phyloP scores from a whole-genome alignment of 441 rosid species.

The Eutrema salsugineum region DNA sequence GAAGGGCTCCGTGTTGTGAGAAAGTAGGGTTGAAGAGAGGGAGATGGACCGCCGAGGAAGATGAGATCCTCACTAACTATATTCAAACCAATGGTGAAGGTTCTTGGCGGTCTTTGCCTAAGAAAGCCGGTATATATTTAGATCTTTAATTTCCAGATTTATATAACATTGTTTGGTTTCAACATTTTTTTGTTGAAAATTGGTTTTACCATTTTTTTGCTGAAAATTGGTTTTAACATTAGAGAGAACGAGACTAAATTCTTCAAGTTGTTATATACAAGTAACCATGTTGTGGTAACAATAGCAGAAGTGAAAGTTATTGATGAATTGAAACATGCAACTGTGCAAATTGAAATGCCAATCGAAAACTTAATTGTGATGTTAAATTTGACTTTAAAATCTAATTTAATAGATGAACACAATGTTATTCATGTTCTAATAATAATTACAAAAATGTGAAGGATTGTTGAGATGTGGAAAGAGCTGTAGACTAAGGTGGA shows the following conservation, averaged over 20 bases:
- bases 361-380: neutral
- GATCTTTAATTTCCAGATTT: neutral
- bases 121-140: constrained; percentile 59
- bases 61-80: constrained; percentile 50
- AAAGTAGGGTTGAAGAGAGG: constrained; percentile 75
- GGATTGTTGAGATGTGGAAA: constrained; percentile 87
- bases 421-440: neutral
- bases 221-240: neutral
- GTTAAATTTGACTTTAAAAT: neutral
- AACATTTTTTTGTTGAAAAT: no score
- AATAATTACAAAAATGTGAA: constrained; percentile 16
- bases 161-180: neutral
- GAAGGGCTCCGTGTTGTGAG: constrained; percentile 81
- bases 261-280: neutral
- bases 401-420: neutral
- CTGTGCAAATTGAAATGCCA: neutral
- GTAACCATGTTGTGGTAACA: neutral
- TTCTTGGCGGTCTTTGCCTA: constrained; percentile 78
- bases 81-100: constrained; percentile 74
- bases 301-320: neutral
- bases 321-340: neutral
- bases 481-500: constrained; percentile 95
- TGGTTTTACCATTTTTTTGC: no score
- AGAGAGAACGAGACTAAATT: neutral
- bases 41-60: constrained; percentile 84